Conservation (phyloP, 2,329 filamentous ascomycete genomes). For the Apiospora malaysiana region DNA sequence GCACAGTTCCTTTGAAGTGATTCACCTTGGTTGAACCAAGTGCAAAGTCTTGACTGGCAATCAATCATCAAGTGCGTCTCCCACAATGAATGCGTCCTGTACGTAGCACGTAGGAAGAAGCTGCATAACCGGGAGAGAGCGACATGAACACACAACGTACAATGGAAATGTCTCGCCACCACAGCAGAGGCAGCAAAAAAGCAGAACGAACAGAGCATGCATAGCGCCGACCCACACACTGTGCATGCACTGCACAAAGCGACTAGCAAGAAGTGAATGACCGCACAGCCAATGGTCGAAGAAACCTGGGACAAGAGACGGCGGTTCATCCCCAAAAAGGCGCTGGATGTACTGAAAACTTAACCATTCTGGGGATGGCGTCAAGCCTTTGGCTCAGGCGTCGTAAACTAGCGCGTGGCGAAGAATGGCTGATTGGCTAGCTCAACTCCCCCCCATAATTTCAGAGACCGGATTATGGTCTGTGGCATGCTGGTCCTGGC, state of each 20-base stretch:
- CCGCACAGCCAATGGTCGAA: constrained; percentile 1
- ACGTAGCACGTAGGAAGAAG: background rate
- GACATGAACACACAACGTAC: constrained; percentile 13
- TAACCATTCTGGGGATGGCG: background rate
- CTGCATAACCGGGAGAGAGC: constrained; percentile 10
- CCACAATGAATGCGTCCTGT: background rate
- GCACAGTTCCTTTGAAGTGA: background rate
- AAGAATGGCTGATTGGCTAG: background rate
- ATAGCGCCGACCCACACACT: background rate
- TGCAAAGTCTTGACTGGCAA: background rate
- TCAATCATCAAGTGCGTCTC: background rate
- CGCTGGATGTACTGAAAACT: background rate
- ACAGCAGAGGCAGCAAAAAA: background rate
- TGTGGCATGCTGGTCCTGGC: constrained; percentile 14
- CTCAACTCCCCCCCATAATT: background rate
- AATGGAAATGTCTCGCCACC: constrained; percentile 16
- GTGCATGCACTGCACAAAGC: constrained; percentile 17
- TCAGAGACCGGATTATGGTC: constrained; percentile 11
- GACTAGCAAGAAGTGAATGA: background rate
- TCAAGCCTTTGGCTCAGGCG: constrained; percentile 9
- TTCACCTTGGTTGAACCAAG: constrained; percentile 13
- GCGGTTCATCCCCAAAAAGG: constrained; percentile 16
- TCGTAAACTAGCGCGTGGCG: background rate
- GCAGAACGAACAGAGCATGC: background rate
- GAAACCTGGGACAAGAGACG: background rate